phyloP scores from a whole-genome alignment of 208 protist species.

The Trichomonas tenax region DNA sequence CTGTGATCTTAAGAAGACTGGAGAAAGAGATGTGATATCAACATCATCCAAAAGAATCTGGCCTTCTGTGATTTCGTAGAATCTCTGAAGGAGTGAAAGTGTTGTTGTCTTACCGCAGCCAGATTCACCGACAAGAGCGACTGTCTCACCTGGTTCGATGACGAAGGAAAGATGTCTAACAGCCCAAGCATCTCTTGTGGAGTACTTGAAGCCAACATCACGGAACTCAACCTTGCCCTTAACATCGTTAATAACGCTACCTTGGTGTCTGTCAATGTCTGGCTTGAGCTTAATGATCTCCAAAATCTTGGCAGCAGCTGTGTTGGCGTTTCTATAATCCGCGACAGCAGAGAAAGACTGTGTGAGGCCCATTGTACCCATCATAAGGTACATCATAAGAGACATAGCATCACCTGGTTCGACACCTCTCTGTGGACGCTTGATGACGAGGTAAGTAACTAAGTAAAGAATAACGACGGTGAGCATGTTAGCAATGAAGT shows the following conservation, averaged over 20 bases:
- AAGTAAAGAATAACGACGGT: background rate
- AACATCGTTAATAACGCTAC: background rate
- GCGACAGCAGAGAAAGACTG: background rate
- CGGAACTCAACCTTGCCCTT: background rate
- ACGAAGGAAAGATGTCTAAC: background rate
- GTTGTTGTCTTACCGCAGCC: conserved; percentile 2
- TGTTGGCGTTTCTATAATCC: background rate
- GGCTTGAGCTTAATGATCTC: background rate
- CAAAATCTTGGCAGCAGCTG: background rate
- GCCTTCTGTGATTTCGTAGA: background rate
- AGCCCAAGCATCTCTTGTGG: background rate
- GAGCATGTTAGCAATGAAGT: background rate
- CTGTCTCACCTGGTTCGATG: background rate
- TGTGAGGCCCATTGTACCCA: background rate
- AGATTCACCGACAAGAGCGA: background rate
- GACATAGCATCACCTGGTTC: background rate
- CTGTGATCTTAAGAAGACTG: background rate
- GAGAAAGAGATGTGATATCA: background rate
- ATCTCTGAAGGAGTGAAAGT: background rate
- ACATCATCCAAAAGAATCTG: background rate
- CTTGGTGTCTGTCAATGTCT: background rate
- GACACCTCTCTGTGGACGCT: background rate
- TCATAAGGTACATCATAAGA: background rate
- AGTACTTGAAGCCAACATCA: background rate
- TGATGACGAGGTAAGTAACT: background rate